These are phyloP conservation scores for Fusarium sp. DNA, from an alignment of 2,329 filamentous ascomycete genomes.

Conservation along the genomic window DNA sequence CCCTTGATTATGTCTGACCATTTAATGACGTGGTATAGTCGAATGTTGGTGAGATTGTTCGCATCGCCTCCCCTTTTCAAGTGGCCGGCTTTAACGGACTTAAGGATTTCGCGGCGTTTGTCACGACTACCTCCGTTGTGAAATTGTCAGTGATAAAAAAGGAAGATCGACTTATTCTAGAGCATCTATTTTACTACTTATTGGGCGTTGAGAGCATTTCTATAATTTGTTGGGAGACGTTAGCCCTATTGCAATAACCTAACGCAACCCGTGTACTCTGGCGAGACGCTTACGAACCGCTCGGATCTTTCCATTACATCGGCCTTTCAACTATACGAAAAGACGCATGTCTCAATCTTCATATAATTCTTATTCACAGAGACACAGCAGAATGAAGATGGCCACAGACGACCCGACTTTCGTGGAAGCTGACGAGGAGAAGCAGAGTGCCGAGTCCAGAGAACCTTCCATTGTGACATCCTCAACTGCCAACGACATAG, in stretches of 20 bases:
- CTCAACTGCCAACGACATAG: background rate
- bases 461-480: background rate
- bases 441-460: background rate
- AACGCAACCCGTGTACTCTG: no score
- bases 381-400: accelerated
- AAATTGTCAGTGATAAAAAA: background rate
- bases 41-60: background rate
- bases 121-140: background rate
- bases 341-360: accelerated
- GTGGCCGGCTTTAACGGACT: background rate
- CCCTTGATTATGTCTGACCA: accelerated
- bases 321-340: background rate
- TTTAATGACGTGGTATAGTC: background rate
- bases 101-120: background rate
- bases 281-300: no score
- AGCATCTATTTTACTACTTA: no score
- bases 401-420: accelerated
- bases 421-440: background rate
- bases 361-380: accelerated
- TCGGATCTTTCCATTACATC: no score
- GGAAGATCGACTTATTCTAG: no score
- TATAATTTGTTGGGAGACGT: no score
- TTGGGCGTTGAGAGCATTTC: no score
- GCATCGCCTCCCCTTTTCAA: background rate
- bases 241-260: no score